Percentiles rank a stretch among this genome's conserved stretches.
Evolutionary conservation across 164 flowering plant genomes (phyloP).

Genomic region (Nelumbo lutea): DNA sequence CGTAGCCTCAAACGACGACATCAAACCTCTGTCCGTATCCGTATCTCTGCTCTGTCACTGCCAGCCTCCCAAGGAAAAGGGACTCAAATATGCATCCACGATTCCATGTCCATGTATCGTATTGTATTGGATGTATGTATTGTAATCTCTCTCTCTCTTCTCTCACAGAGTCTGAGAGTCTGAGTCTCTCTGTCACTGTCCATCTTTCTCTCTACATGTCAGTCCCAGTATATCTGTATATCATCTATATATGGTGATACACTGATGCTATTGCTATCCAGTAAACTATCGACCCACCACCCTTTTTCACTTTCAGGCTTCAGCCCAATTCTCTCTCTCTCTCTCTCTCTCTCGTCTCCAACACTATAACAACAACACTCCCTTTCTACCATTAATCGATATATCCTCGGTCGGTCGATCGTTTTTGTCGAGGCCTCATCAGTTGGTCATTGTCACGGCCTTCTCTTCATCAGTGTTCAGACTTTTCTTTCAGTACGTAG

Average conservation of each 20-base stretch:
- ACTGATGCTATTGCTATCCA: background rate
- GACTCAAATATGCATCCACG: slow-evolving; percentile 14
- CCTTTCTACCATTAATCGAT: too few species aligned
- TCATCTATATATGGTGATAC: background rate
- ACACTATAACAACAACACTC: background rate
- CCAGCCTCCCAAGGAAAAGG: slow-evolving; percentile 52
- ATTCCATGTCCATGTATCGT: too few species aligned
- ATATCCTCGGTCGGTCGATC: background rate
- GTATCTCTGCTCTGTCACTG: slow-evolving; percentile 34
- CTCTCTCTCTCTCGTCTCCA: background rate
- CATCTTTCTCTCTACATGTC: background rate
- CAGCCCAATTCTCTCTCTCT: background rate
- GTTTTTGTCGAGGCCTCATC: too few species aligned
- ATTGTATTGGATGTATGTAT: too few species aligned
- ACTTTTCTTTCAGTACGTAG: too few species aligned
- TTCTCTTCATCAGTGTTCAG: too few species aligned
- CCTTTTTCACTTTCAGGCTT: background rate
- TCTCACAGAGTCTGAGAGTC: too few species aligned
- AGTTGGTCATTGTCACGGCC: too few species aligned
- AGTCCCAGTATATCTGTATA: background rate
- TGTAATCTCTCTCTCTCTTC: too few species aligned
- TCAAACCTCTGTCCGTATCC: slow-evolving; percentile 47
- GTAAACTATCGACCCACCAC: background rate
- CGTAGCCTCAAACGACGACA: slow-evolving; percentile 21
- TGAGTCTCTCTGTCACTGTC: background rate